Conservation (phyloP, 805 yeast species). For the Pichia membranifaciens region DNA sequence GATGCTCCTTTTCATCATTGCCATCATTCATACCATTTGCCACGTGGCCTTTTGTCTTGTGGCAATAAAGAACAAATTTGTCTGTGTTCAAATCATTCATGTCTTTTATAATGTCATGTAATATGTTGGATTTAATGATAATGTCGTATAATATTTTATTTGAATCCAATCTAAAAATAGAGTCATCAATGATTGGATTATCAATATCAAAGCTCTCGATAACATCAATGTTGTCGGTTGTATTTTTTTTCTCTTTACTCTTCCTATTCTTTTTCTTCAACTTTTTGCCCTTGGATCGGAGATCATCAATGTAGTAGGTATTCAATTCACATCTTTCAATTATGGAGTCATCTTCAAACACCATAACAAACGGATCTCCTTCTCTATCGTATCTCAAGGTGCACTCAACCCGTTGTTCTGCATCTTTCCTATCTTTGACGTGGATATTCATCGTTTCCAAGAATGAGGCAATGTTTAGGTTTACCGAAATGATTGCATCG, state of each 20-base stretch:
- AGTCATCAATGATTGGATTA: slow-evolving; percentile 24
- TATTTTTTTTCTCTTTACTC: slow-evolving; percentile 25
- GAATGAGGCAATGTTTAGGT: slow-evolving; percentile 41
- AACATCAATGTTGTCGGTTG: slow-evolving; percentile 1
- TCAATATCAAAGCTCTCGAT: slow-evolving; percentile 14
- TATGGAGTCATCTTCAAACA: slow-evolving; percentile 46
- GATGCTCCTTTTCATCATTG: too few species aligned
- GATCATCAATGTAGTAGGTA: slow-evolving; percentile 32
- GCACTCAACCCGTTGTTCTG: slow-evolving; percentile 35
- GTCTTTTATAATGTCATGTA: slow-evolving; percentile 51
- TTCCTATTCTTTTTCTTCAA: background rate
- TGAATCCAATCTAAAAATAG: slow-evolving; percentile 32
- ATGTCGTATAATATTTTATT: slow-evolving; percentile 44
- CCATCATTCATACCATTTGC: slow-evolving; percentile 18
- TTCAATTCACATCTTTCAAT: slow-evolving; percentile 55
- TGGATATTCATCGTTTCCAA: slow-evolving; percentile 46
- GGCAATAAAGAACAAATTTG: slow-evolving; percentile 43
- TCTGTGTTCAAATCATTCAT: slow-evolving; percentile 49
- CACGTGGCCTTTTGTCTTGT: slow-evolving; percentile 16
- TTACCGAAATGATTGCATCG: slow-evolving; percentile 26
- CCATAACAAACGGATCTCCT: slow-evolving; percentile 49
- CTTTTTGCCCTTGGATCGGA: background rate
- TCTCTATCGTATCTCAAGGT: slow-evolving; percentile 43
- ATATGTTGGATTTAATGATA: slow-evolving; percentile 45
- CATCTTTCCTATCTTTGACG: slow-evolving; percentile 22